These are phyloP conservation scores for Pythium folliculosum DNA, from an alignment of 352 stramenopile genomes.

Conservation along the genomic window DNA sequence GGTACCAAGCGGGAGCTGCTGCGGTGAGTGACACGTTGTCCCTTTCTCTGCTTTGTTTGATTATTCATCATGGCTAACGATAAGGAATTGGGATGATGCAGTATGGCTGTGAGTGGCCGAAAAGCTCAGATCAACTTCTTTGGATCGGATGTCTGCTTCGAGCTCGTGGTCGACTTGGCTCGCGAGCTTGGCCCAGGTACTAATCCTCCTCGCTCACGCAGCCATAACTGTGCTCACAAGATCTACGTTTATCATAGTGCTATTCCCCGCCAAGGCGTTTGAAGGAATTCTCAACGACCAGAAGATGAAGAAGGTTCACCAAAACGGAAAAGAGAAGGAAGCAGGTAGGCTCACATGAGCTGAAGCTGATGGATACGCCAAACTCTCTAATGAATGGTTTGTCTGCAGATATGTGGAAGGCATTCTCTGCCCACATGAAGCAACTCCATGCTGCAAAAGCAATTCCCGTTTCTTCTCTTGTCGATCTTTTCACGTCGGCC, in stretches of 20 bases:
- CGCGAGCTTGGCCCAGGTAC: slow-evolving; percentile 59
- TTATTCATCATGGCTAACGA: background rate
- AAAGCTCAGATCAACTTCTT: slow-evolving; percentile 81
- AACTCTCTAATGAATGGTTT: background rate
- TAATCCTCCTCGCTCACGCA: background rate
- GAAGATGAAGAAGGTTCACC: slow-evolving; percentile 76
- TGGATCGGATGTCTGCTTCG: slow-evolving; percentile 76
- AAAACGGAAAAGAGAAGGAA: slow-evolving; percentile 72
- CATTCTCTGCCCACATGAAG: slow-evolving; percentile 56
- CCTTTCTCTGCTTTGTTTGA: background rate
- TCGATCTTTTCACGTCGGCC: slow-evolving; percentile 50
- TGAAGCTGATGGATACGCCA: background rate
- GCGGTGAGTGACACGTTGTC: slow-evolving; percentile 26
- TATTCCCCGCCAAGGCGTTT: slow-evolving; percentile 73
- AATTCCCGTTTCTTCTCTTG: slow-evolving; percentile 37
- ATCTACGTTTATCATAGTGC: slow-evolving; percentile 31
- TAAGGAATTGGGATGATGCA: slow-evolving; percentile 13
- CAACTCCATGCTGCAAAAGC: slow-evolving; percentile 50
- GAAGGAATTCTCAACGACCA: slow-evolving; percentile 84
- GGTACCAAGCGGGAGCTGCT: slow-evolving; percentile 76
- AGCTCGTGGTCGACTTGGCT: slow-evolving; percentile 66
- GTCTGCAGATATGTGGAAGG: slow-evolving; percentile 67
- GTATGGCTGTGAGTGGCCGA: slow-evolving; percentile 63
- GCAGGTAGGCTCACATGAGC: slow-evolving; percentile 32
- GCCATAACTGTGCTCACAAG: background rate